Percentiles rank a stretch among this genome's conserved stretches.
Evolutionary conservation across 768 basidiomycete genomes (phyloP).

Genomic region (Punctularia strigosozonata): DNA sequence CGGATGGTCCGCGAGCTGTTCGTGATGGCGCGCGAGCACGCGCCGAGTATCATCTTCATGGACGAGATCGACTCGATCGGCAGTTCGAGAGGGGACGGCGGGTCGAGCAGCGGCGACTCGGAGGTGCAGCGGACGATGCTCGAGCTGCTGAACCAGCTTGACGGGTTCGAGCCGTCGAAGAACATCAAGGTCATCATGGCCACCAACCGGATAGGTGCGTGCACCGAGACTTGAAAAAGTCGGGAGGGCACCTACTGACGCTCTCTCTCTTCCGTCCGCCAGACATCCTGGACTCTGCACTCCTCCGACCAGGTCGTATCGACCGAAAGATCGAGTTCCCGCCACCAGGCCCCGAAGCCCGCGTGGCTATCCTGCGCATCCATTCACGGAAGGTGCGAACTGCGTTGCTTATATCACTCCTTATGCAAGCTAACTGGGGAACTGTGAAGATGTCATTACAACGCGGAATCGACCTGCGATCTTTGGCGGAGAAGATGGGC

Average conservation of each 20-base stretch:
- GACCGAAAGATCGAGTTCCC: slow-evolving; percentile 98
- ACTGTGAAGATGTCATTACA: slow-evolving; percentile 82
- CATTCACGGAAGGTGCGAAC: slow-evolving; percentile 79
- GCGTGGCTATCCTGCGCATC: slow-evolving; percentile 93
- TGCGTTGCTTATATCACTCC: neutral
- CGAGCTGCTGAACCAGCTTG: slow-evolving; percentile 53
- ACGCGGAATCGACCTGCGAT: slow-evolving; percentile 93
- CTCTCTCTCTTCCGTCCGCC: neutral
- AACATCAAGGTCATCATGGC: slow-evolving; percentile 93
- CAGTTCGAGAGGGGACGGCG: slow-evolving; percentile 75
- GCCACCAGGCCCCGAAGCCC: slow-evolving; percentile 92
- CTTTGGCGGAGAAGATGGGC: slow-evolving; percentile 97
- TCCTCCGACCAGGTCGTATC: slow-evolving; percentile 90
- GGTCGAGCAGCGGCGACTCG: slow-evolving; percentile 50
- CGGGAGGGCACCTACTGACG: neutral
- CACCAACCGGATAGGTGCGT: slow-evolving; percentile 85
- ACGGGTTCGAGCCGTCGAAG: slow-evolving; percentile 62
- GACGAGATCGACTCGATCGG: slow-evolving; percentile 99
- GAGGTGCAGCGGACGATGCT: slow-evolving; percentile 62
- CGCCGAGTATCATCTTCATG: slow-evolving; percentile 99
- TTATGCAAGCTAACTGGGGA: neutral
- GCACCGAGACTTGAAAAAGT: no score
- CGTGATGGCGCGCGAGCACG: slow-evolving; percentile 96
- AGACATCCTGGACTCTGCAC: slow-evolving; percentile 92
- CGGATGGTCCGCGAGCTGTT: slow-evolving; percentile 96